Evolutionary conservation across 768 basidiomycete genomes (phyloP).

Genomic region (Tulasnella calospora): DNA sequence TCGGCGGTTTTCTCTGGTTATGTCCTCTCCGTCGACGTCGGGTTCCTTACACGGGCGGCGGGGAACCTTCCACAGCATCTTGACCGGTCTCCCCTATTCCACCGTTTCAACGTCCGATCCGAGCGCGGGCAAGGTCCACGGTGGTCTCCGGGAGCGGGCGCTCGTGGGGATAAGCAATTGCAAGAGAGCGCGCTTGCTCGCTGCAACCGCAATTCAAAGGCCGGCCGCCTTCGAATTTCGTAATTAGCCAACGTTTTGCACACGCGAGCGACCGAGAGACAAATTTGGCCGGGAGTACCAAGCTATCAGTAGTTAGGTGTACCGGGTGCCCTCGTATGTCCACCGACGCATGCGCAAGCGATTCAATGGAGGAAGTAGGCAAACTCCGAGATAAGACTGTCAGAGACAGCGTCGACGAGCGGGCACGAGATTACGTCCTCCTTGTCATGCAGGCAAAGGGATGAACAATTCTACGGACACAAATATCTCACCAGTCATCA

Average conservation of each 20-base stretch:
- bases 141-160: conserved; percentile 1
- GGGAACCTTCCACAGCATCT: not conserved
- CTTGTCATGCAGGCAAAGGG: not conserved
- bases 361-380: not conserved
- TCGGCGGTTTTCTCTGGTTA: not conserved
- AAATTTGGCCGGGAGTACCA: not conserved
- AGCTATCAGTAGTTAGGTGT: not conserved
- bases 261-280: not conserved
- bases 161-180: not conserved
- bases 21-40: conserved; percentile 6
- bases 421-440: not conserved
- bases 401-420: not conserved
- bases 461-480: not conserved
- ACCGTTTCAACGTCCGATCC: not conserved
- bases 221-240: not conserved
- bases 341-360: not conserved
- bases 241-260: not conserved
- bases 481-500: not conserved
- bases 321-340: not conserved
- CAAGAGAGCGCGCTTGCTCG: not conserved
- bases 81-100: not conserved
- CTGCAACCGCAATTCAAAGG: not conserved
- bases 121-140: conserved; percentile 4
- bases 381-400: not conserved
- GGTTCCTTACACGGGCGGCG: not conserved